Base-by-base conservation (phyloP, 768 basidiomycete genomes). In the Asterophora parasitica region DNA sequence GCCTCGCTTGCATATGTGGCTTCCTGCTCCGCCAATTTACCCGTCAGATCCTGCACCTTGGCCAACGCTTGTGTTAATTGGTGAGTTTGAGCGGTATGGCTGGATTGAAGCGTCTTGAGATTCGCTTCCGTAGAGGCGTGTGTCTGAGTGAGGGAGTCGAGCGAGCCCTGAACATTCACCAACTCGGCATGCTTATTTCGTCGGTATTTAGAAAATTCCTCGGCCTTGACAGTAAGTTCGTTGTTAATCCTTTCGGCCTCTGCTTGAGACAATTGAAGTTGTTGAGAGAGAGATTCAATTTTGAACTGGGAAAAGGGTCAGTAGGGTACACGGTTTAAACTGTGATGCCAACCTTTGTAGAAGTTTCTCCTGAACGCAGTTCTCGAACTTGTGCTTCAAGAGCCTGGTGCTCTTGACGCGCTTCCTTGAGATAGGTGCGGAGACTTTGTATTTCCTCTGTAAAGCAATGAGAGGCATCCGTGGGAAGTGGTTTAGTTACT, bases 11-110 rank as follows among this genome's bases (percentile, higher is more conserved):
- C 75, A 61, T 90, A 94, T 1, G 82, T 82, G 1, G 85, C 82
- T 56, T 95, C 92, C 57, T 90, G 86, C 57, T 90, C 88, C 2
- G 89, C 92, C 10, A 93, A 72, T 52, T 85, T 83, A 4, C 84
- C 81, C 30, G 81, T 82, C 32, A 94, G 73, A 47, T 82, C 81
- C 55, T 89, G 83, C 13, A 89, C 78, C 46, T 84, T 81, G 13
- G 82, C 73, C 35, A 92, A 74, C 0, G 91, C 79, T 52, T 91
- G 84, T 0, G 82, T 83, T 26, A 94, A 75, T 48, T 92, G 87
- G 50, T 83, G 82, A 1, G 80, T 73, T 49, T 92, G 87, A 0
- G 81, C 64, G 1, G 78, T 71, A 62, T 93, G 81, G 0, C 87
- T 73, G 2, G 83, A 78, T 54, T 90, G 88, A 2, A 91, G 70